Percentiles rank a stretch among this genome's conserved stretches.
phyloP scores from a whole-genome alignment of 345 rosid species.

The Sonneratia caseolaris region DNA sequence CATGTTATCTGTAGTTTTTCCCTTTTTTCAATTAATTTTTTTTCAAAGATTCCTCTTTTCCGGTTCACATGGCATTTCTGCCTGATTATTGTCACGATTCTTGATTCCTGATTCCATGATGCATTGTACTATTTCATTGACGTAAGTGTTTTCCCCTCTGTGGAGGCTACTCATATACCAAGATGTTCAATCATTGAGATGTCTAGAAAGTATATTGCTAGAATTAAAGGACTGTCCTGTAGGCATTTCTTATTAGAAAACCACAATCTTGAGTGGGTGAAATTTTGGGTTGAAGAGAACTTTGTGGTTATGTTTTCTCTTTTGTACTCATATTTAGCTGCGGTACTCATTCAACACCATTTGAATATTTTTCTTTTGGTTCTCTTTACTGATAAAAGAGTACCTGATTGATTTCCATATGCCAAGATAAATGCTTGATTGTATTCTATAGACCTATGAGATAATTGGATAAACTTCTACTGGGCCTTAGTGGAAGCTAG shows the following conservation, averaged over 20 bases:
- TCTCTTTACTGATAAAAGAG: background rate
- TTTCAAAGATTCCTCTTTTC: background rate
- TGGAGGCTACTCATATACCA: background rate
- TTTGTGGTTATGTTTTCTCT: background rate
- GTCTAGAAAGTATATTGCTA: background rate
- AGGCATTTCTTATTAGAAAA: background rate
- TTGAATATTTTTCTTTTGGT: background rate
- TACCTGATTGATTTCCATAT: background rate
- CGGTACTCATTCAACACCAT: background rate
- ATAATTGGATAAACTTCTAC: background rate
- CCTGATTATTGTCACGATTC: background rate
- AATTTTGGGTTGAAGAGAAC: background rate
- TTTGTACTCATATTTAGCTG: background rate
- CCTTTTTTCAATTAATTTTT: too few relatives aligned
- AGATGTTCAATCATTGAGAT: background rate
- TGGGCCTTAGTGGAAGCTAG: background rate
- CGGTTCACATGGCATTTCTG: background rate
- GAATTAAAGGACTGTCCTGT: background rate
- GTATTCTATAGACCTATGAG: background rate
- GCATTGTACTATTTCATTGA: background rate
- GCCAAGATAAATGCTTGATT: background rate
- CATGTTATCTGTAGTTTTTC: background rate
- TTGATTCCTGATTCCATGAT: background rate
- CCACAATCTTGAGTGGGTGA: background rate
- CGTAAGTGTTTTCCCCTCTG: background rate